phyloP scores from a whole-genome alignment of 2,329 filamentous ascomycete species.

The Coleophoma eucalyptorum region DNA sequence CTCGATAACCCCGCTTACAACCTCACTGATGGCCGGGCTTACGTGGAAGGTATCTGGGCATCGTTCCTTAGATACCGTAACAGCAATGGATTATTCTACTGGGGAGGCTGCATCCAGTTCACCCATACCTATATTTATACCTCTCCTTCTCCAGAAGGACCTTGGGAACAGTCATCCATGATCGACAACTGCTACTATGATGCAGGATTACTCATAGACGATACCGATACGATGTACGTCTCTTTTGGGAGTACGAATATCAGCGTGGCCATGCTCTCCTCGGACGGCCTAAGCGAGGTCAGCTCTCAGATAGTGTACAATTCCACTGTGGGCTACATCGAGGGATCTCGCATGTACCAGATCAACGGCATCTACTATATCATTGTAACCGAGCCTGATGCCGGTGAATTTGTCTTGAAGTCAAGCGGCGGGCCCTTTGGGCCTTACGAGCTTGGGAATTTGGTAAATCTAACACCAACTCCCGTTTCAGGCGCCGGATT shows the following conservation, averaged over 20 bases:
- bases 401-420: slow-evolving; percentile 41
- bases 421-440: slow-evolving; percentile 47
- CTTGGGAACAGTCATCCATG: slow-evolving; percentile 36
- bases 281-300: slow-evolving; percentile 42
- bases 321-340: slow-evolving; percentile 34
- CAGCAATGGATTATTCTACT: slow-evolving; percentile 47
- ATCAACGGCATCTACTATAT: slow-evolving; percentile 53
- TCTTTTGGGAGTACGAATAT: slow-evolving; percentile 48
- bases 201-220: slow-evolving; percentile 52
- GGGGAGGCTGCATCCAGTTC: slow-evolving; percentile 52
- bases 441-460: slow-evolving; percentile 42
- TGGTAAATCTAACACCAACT: slow-evolving; percentile 33
- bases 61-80: slow-evolving; percentile 48
- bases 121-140: slow-evolving; percentile 51
- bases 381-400: slow-evolving; percentile 41
- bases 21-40: slow-evolving; percentile 38
- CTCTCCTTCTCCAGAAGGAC: slow-evolving; percentile 33
- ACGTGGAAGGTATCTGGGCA: slow-evolving; percentile 53
- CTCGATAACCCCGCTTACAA: slow-evolving; percentile 39
- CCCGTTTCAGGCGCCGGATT: slow-evolving; percentile 41
- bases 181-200: slow-evolving; percentile 52
- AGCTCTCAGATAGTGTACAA: slow-evolving; percentile 40
- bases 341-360: slow-evolving; percentile 55
- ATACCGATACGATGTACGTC: slow-evolving; percentile 56
- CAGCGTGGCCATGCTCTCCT: slow-evolving; percentile 44